Evolutionary conservation across 1,284 basidiomycete genomes (phyloP), one percentile per base, ranked within the genome.

Genomic region (Trametes polyzona): DNA sequence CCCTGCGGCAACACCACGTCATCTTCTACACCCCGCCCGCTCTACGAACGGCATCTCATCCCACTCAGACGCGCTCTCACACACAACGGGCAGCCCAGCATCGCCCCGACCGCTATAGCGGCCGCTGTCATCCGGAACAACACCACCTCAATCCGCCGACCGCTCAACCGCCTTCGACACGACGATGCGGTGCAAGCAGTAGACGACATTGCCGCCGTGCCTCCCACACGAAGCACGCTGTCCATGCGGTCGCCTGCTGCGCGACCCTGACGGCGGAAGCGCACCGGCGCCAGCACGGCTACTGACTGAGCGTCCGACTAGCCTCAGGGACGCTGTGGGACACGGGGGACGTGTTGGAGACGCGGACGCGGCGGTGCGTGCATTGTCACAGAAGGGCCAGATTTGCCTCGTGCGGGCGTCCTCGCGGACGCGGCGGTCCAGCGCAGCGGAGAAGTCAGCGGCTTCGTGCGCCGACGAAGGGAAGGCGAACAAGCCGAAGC

Each of bases 41-140:
- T n/a, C 33, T 11, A 12, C 33, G n/a, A 17, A 62, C 58, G 40
- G 63, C 65, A 35, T 41, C 52, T 12, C 40, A 52, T 59, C 68
- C 39, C 42, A 64, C 14, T 19, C 27, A 12, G 26, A 1, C 7
- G 3, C 19, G n/a, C 8, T 24, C 32, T 16, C 30, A 23, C 32
- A 16, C 12, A 7, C 12, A 36, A 14, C 65, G 63, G 42, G 65
- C 61, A 40, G 42, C 12, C 24, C n/a, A 26, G 24, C 14, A 17
- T 16, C 39, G 29, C 39, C 32, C 32, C 32, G n/a, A 21, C 6
- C 19, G 12, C 24, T 23, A 14, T 10, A 0, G 19, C 10, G 6
- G 14, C 33, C 46, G 46, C 33, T 50, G 19, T n/a, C 37, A 24
- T 14, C n/a, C 48, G 48, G 48, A 32, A 9, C 48, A 41, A 11